Base-by-base conservation (phyloP, 140 eudicot species). In the Artemisia princeps region DNA sequence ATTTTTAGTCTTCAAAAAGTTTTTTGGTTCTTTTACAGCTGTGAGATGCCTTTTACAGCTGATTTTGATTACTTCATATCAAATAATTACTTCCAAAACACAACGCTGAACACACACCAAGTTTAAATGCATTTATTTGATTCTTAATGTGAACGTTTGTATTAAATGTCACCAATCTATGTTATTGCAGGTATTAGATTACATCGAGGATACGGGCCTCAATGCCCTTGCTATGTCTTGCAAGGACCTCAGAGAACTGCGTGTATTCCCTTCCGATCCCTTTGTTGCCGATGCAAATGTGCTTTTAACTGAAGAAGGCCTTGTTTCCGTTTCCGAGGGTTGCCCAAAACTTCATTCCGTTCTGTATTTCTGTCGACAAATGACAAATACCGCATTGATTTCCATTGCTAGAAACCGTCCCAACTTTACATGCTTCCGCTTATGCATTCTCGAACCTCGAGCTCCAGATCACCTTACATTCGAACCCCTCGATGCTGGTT, bases 231-330 rank as follows among this genome's bases (percentile, higher is more conserved):
- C 99, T 14, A 55, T 77, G 4, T 74, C 84, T 6, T 92, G 99
- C 75, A 92, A 92, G 59, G 82, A 86, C 78, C 77, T 92, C 6
- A 81, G 71, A 73, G 99, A 88, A 74, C 70, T 92, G 37, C 71
- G 96, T 45, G 99, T 92, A 3, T 92, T 92, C 65, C 99, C 96
- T 13, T 92, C 99, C 1, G 96, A 92, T 53, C 99, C 99, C 1
- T 88, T 68, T 64, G 95, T 61, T 15, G 81, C 71, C 0, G 96
- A 88, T 56, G 90, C 94, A 7, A 86, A 92, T 42, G 96, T 86
- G 5, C 68, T 75, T 51, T 69, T 92, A 73, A 92, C 96, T 0
- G 99, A 92, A 77, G 79, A 74, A 53, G 99, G 99, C n/a, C 96
- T 92, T 13, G 96, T 92, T 40, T 67, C 95, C 2, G 95, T 92